Evolutionary conservation across 176 grass and related monocot species (phyloP).

Genomic region (Hordeum marinum): DNA sequence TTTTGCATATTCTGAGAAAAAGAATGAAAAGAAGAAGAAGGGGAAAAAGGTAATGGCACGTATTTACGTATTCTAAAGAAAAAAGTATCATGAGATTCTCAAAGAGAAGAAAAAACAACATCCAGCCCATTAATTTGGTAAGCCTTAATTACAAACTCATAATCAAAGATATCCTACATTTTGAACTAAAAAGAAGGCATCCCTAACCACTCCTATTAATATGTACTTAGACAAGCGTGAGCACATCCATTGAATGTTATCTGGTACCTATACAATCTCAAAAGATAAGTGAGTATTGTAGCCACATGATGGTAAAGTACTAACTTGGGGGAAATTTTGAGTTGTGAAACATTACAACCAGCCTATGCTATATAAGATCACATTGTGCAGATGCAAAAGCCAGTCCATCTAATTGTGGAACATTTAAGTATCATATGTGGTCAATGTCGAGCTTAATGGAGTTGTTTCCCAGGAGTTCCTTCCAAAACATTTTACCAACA

Average conservation of each 20-base stretch:
- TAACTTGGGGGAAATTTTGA: neutral
- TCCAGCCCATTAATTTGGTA: neutral
- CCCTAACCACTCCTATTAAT: neutral
- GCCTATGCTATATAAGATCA: neutral
- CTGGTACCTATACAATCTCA: neutral
- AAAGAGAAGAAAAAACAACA: neutral
- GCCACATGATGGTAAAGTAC: neutral
- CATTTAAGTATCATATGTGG: neutral
- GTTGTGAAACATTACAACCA: slow-evolving; percentile 1
- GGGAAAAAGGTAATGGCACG: neutral
- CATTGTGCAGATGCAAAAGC: neutral
- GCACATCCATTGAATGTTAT: neutral
- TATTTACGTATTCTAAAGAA: neutral
- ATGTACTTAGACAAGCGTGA: neutral
- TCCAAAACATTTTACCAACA: neutral
- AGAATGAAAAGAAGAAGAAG: neutral
- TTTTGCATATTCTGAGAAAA: neutral
- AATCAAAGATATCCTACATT: neutral
- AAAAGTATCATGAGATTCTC: neutral
- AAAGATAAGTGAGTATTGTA: neutral
- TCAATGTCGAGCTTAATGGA: neutral
- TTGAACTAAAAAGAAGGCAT: slow-evolving; percentile 1
- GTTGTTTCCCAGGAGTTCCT: neutral
- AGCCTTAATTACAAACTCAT: neutral
- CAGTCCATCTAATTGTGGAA: neutral